These are phyloP conservation scores for Ceratorhiza oryzae-sativae DNA, from an alignment of 1,284 basidiomycete species.

Conservation along the genomic window DNA sequence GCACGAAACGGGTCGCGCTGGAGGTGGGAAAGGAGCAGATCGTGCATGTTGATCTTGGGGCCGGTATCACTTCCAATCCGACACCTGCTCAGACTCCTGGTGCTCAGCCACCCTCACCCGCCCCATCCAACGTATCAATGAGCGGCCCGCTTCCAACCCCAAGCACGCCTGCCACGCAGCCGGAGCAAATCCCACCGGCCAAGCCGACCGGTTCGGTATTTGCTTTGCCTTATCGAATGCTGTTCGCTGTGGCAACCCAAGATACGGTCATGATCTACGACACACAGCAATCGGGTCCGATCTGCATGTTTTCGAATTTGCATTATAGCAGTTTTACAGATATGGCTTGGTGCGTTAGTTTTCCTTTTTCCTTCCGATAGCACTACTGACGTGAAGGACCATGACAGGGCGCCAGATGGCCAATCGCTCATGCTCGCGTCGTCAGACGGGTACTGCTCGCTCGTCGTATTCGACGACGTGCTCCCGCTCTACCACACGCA, in stretches of 20 bases:
- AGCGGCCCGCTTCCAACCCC: constrained; percentile 57
- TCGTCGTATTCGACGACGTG: constrained; percentile 90
- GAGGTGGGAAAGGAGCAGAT: constrained; percentile 71
- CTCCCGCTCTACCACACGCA: constrained; percentile 85
- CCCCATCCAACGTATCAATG: constrained; percentile 63
- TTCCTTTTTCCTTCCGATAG: constrained; percentile 25
- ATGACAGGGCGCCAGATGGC: constrained; percentile 88
- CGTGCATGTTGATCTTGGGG: constrained; percentile 61
- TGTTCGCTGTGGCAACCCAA: constrained; percentile 97
- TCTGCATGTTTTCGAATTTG: constrained; percentile 92
- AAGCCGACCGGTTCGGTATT: constrained; percentile 69
- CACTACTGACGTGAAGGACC: neutral
- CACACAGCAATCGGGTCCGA: constrained; percentile 92
- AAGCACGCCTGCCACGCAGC: constrained; percentile 60
- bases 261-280: constrained; percentile 96
- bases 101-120: constrained; percentile 60
- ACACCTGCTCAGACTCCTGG: too few species aligned
- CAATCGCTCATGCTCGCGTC: constrained; percentile 92
- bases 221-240: constrained; percentile 89
- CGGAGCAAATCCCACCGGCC: constrained; percentile 42
- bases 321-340: constrained; percentile 99
- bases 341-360: constrained; percentile 80
- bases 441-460: constrained; percentile 96
- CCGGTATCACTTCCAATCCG: constrained; percentile 2
- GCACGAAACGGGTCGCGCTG: constrained; percentile 66